Conservation (phyloP, 257 asterid species). For the Solanum chilense region DNA sequence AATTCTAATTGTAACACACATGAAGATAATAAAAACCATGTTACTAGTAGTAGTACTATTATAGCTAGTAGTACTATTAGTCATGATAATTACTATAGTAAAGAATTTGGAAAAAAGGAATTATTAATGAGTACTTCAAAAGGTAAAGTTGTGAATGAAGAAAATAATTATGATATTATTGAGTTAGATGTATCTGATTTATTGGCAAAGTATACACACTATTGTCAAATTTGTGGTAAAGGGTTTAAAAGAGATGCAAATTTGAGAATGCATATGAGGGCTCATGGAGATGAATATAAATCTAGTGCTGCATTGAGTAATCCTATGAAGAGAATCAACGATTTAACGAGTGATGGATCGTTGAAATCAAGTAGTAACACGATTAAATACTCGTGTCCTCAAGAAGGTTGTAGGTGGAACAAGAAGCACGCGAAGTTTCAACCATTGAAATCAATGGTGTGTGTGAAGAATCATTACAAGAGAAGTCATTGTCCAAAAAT, state of each 20-base stretch:
- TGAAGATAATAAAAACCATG: background rate
- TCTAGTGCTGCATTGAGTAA: constrained; percentile 92
- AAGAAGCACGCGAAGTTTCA: constrained; percentile 79
- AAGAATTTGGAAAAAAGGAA: background rate
- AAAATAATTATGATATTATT: constrained; percentile 32
- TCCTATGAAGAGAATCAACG: constrained; percentile 54
- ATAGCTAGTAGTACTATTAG: background rate
- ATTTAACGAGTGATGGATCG: background rate
- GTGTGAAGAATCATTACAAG: constrained; percentile 91
- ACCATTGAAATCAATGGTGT: constrained; percentile 75
- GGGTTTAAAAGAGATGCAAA: constrained; percentile 95
- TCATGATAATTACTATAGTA: background rate
- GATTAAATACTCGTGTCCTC: constrained; percentile 73
- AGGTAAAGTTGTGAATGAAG: background rate
- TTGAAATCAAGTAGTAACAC: constrained; percentile 34
- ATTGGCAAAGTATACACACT: constrained; percentile 86
- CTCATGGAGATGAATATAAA: constrained; percentile 94
- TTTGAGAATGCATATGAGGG: constrained; percentile 96
- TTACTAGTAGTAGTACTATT: background rate
- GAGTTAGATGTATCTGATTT: constrained; percentile 60
- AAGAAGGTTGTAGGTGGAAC: constrained; percentile 74
- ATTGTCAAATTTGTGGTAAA: constrained; percentile 84
- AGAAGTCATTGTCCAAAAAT: constrained; percentile 93
- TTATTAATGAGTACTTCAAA: constrained; percentile 3
- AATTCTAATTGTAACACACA: background rate